phyloP scores from a whole-genome alignment of 805 yeast genomes.

The Grigorovia jiainica region DNA sequence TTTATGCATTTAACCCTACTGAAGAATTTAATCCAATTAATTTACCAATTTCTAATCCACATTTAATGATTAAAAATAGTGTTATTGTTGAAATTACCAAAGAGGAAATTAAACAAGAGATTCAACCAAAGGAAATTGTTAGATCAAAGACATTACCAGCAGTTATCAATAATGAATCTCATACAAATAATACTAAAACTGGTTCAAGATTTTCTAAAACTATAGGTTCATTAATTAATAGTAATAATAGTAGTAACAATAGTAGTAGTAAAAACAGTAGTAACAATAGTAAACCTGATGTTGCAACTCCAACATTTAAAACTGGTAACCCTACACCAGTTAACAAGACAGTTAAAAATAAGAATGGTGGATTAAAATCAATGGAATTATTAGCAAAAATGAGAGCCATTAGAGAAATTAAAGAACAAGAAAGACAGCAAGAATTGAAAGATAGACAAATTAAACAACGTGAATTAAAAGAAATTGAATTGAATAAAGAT shows the following conservation, averaged over 20 bases:
- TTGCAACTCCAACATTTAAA: constrained; percentile 6
- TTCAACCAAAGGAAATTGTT: no score
- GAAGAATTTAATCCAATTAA: constrained; percentile 19
- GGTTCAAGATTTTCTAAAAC: no score
- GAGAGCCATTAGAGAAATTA: constrained; percentile 25
- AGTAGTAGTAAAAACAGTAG: no score
- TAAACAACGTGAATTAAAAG: constrained; percentile 8
- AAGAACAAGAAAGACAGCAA: constrained; percentile 21
- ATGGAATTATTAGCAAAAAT: constrained; percentile 26
- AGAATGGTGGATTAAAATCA: constrained; percentile 20
- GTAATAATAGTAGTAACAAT: no score
- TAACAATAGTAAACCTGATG: no score
- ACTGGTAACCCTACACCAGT: not conserved
- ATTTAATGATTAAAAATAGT: not conserved
- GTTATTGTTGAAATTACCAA: not conserved
- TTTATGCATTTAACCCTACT: constrained; percentile 28
- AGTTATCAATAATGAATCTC: constrained; percentile 3
- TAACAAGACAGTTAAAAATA: not conserved
- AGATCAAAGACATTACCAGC: constrained; percentile 7
- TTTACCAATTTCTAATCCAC: not conserved
- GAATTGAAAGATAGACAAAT: constrained; percentile 21
- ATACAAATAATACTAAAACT: not conserved
- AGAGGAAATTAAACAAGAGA: no score
- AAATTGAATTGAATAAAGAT: constrained; percentile 8
- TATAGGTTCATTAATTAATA: no score